A percentile compares a stretch with the other conserved stretches of the same genome.
Evolutionary conservation across 768 basidiomycete species (phyloP).

Genomic region (Phaeolepiota aurea): DNA sequence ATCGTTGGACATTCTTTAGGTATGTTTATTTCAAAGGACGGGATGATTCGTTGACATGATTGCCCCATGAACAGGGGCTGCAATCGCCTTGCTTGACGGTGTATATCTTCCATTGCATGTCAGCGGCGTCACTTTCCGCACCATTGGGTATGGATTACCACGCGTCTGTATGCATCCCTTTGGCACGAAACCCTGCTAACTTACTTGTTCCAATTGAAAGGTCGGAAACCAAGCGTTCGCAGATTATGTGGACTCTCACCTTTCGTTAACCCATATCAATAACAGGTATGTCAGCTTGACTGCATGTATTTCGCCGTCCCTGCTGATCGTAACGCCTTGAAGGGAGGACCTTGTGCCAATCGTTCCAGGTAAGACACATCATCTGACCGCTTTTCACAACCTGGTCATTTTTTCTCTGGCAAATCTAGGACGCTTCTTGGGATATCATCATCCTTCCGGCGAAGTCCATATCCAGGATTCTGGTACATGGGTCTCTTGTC

Average conservation of each 20-base stretch:
- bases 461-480: slow-evolving; percentile 16
- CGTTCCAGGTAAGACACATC: slow-evolving; percentile 15
- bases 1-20: slow-evolving; percentile 38
- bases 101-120: slow-evolving; percentile 48
- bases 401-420: too few relatives aligned
- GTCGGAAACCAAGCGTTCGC: slow-evolving; percentile 26
- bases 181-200: background rate
- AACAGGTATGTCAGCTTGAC: slow-evolving; percentile 12
- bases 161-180: slow-evolving; percentile 19
- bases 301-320: too few relatives aligned
- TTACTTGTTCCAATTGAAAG: slow-evolving; percentile 9
- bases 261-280: slow-evolving; percentile 12
- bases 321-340: too few relatives aligned
- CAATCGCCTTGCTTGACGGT: slow-evolving; percentile 35
- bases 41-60: slow-evolving; percentile 2
- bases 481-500: slow-evolving; percentile 11
- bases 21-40: slow-evolving; percentile 13
- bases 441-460: slow-evolving; percentile 26
- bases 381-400: background rate
- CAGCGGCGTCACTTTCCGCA: slow-evolving; percentile 25
- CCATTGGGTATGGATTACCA: slow-evolving; percentile 35
- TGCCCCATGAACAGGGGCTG: slow-evolving; percentile 16
- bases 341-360: slow-evolving; percentile 23
- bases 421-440: slow-evolving; percentile 22
- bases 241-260: slow-evolving; percentile 13